Conservation (phyloP, 192 early-diverging fungal species). For the Backusella circina region DNA sequence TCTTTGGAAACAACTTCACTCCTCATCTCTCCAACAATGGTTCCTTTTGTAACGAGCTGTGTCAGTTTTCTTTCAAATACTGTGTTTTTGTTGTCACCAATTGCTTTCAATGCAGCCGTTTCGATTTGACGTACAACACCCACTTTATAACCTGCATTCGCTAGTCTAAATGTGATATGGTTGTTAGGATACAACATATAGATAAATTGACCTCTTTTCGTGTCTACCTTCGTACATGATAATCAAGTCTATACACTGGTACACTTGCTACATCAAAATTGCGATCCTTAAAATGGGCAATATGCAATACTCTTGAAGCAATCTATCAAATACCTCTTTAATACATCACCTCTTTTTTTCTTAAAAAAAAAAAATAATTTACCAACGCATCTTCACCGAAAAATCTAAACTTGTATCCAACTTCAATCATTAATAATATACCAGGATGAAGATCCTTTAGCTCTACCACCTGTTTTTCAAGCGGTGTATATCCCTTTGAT, state of each 20-base stretch:
- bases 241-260: conserved; percentile 70
- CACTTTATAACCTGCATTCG: conserved; percentile 81
- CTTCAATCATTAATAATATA: conserved; percentile 79
- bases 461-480: conserved; percentile 80
- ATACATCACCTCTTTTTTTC: neutral
- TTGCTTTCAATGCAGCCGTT: conserved; percentile 83
- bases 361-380: conserved; percentile 11
- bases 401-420: conserved; percentile 93
- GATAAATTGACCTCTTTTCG: too few relatives aligned
- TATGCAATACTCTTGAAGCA: conserved; percentile 71
- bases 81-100: conserved; percentile 57
- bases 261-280: conserved; percentile 81
- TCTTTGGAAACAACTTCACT: conserved; percentile 30
- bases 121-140: conserved; percentile 82
- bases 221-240: conserved; percentile 73
- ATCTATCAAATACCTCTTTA: too few relatives aligned
- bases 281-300: conserved; percentile 76
- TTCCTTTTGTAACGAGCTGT: conserved; percentile 69
- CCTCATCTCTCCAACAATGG: conserved; percentile 43
- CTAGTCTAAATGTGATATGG: conserved; percentile 46
- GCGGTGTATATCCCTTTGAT: conserved; percentile 62
- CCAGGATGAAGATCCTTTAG: conserved; percentile 69
- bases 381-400: conserved; percentile 87
- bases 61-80: conserved; percentile 67
- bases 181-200: too few relatives aligned